Conservation (phyloP, 129 eudicot genomes). For the Escallonia rubra region DNA sequence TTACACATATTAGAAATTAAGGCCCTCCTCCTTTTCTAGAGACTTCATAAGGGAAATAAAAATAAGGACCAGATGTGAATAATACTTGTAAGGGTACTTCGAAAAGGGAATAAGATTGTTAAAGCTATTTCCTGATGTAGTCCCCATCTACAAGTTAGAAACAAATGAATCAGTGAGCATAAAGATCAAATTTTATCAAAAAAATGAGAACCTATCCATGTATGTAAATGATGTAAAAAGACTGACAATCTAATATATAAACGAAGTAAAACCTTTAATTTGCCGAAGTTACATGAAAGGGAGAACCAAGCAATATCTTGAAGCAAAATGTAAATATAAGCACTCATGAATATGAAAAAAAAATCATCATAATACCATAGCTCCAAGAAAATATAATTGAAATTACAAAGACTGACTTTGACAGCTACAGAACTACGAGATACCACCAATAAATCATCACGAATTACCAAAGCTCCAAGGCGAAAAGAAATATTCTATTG, state of each 20-base stretch:
- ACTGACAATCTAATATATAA: too few relatives aligned
- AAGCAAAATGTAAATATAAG: constrained; percentile 1
- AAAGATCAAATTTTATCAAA: too few relatives aligned
- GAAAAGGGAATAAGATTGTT: constrained; percentile 69
- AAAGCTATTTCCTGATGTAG: constrained; percentile 71
- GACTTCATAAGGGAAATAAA: background rate
- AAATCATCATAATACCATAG: background rate
- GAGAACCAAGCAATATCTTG: background rate
- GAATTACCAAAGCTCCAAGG: too few relatives aligned
- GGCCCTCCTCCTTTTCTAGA: background rate
- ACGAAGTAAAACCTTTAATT: too few relatives aligned
- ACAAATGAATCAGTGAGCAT: too few relatives aligned
- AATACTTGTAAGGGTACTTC: constrained; percentile 75
- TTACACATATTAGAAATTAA: background rate
- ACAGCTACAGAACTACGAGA: too few relatives aligned
- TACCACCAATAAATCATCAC: too few relatives aligned
- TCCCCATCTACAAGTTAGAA: constrained; percentile 30
- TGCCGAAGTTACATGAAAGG: too few relatives aligned
- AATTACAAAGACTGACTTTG: too few relatives aligned
- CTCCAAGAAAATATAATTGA: background rate
- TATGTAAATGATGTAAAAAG: too few relatives aligned
- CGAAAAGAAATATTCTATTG: too few relatives aligned
- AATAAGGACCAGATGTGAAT: constrained; percentile 6
- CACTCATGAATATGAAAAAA: background rate
- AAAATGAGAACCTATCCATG: too few relatives aligned